Evolutionary conservation across 177 flowering plant species (phyloP), one percentile per base, ranked within the genome.

Genomic region (Vitis hybrid): DNA sequence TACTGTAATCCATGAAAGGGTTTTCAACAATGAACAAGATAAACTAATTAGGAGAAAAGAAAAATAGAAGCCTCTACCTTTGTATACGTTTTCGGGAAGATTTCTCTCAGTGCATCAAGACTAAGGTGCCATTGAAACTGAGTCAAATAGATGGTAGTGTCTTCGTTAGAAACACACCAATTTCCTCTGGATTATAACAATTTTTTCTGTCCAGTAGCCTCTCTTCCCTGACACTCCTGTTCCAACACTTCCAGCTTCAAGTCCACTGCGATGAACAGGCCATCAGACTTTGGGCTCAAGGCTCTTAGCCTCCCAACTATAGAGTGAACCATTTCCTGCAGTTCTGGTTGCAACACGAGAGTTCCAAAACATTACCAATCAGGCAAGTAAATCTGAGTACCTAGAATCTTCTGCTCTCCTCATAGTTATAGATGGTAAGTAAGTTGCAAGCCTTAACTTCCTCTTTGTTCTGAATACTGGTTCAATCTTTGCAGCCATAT

Each of bases 371-470:
- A 84, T 89, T 45, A 87, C 96, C 86, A 90, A 78, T 74, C 99
- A 95, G 48, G 88, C 84, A 70, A 85, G 64, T 39, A 89, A 82
- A 68, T 89, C 89, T 16, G 69, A 15, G 45, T 39, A 7, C 7
- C 77, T 78, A 51, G 74, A 71, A 19, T 78, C 77, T 55, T 79
- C 70, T 18, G 63, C 57, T 76, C 78, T 86, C 76, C 80, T 91
- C 97, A 90, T 90, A 65, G 90, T 92, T 61, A 88, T 86, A 14
- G 99, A 86, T 16, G 93, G 88, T 72, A 95, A 95, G 80, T 82
- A 87, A 53, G 91, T 91, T 7, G 82, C 92, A 48, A 95, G 82
- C 78, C 91, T 86, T 49, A 95, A 75, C 79, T 84, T 85, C 10
- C 92, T 82, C 71, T 85, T 88, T 45, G 29, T 26, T 75, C 76